These are phyloP conservation scores for Lagenidium giganteum DNA, from an alignment of 352 stramenopile species.

Conservation along the genomic window DNA sequence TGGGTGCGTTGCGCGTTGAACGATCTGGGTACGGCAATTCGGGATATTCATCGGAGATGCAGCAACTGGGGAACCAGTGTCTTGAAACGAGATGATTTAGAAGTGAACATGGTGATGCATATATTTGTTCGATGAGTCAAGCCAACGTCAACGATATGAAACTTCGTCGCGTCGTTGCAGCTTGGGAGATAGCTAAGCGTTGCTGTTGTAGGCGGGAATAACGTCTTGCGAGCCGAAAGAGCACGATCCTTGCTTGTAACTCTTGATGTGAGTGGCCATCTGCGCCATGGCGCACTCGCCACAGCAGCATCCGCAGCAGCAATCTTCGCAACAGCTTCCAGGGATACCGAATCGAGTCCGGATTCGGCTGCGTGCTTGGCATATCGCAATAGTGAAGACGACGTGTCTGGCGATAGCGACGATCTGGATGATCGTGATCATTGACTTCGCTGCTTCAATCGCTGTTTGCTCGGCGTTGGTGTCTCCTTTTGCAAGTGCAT, in stretches of 20 bases:
- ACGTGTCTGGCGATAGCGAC: not conserved
- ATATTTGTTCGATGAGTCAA: no score
- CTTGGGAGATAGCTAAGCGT: no score
- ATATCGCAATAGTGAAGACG: constrained; percentile 5
- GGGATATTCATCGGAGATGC: no score
- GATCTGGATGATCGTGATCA: constrained; percentile 6
- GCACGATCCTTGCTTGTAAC: constrained; percentile 33
- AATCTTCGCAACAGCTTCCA: constrained; percentile 11
- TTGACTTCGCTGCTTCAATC: constrained; percentile 19
- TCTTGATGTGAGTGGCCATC: constrained; percentile 41
- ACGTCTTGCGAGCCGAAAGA: constrained; percentile 28
- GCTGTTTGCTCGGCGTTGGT: no score
- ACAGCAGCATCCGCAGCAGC: constrained; percentile 9
- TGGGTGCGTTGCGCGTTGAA: no score
- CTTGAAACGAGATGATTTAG: no score
- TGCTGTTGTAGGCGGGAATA: constrained; percentile 35
- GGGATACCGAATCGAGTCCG: constrained; percentile 10
- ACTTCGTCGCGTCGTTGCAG: no score
- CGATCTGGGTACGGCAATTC: no score
- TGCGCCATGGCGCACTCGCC: constrained; percentile 30
- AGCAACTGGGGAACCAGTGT: no score
- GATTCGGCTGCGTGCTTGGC: not conserved
- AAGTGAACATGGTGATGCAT: no score
- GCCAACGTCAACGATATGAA: no score
- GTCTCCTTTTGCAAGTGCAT: no score